Conservation (phyloP, 495 filamentous ascomycete genomes). For the Penicillium steckii region DNA sequence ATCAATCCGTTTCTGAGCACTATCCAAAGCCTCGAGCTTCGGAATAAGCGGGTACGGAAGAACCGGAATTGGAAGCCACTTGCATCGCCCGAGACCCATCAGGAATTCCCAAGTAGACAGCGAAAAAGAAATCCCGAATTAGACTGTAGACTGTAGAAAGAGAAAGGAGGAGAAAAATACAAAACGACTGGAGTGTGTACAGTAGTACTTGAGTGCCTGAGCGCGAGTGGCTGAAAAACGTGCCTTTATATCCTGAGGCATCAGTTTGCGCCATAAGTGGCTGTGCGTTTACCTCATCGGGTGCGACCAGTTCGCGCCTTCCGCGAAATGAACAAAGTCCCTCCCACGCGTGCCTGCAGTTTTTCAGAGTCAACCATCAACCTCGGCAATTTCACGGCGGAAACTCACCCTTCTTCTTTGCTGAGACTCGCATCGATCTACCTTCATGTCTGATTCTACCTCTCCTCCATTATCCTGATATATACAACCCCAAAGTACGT, state of each 20-base stretch:
- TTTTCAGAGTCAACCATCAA: not conserved
- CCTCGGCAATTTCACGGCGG: not conserved
- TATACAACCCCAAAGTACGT: too few relatives aligned
- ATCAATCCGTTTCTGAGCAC: not conserved
- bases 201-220: too few relatives aligned
- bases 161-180: not conserved
- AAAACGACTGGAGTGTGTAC: too few relatives aligned
- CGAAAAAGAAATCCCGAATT: too few relatives aligned
- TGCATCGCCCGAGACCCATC: not conserved
- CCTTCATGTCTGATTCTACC: not conserved
- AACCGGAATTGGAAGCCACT: not conserved
- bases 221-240: too few relatives aligned
- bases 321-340: conserved; percentile 8
- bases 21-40: not conserved
- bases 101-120: too few relatives aligned
- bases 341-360: not conserved
- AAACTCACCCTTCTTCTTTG: not conserved
- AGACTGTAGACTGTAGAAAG: too few relatives aligned
- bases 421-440: not conserved
- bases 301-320: not conserved
- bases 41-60: not conserved
- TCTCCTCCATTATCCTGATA: not conserved
- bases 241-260: not conserved
- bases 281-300: not conserved
- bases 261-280: not conserved